Evolutionary conservation across 176 grass and related monocot genomes (phyloP).

Genomic region (Rhynchospora pubera): DNA sequence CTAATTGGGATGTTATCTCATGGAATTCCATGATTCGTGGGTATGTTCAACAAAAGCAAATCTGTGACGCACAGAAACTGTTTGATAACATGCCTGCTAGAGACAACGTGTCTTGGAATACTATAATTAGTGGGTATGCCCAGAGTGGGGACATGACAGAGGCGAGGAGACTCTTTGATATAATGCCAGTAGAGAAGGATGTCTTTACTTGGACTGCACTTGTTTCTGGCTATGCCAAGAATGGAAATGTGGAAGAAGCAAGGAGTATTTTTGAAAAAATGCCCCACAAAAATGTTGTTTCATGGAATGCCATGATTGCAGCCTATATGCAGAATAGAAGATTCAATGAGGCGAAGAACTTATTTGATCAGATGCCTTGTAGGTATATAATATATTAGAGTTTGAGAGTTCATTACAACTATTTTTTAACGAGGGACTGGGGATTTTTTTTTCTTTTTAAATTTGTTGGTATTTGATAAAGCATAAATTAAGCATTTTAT

Average conservation of each 20-base stretch:
- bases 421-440: neutral
- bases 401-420: neutral
- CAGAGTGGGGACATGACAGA: constrained; percentile 53
- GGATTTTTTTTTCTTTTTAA: neutral
- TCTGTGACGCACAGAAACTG: constrained; percentile 41
- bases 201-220: constrained; percentile 90
- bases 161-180: constrained; percentile 55
- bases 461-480: neutral
- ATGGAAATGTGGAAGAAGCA: constrained; percentile 69
- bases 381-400: constrained; percentile 43
- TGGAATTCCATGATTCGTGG: constrained; percentile 87
- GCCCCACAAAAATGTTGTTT: constrained; percentile 70
- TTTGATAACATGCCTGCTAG: constrained; percentile 66
- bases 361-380: constrained; percentile 64
- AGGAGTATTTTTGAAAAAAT: constrained; percentile 69
- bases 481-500: neutral
- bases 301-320: constrained; percentile 84
- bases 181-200: constrained; percentile 44
- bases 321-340: constrained; percentile 59
- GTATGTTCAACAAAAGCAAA: constrained; percentile 45
- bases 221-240: constrained; percentile 81
- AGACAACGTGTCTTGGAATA: constrained; percentile 79
- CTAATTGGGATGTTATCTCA: constrained; percentile 68
- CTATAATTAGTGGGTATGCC: constrained; percentile 69
- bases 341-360: constrained; percentile 58